Percentiles rank a stretch among this genome's conserved stretches.
Conservation (phyloP, 2,329 filamentous ascomycete species). For the Alternaria sp. region DNA sequence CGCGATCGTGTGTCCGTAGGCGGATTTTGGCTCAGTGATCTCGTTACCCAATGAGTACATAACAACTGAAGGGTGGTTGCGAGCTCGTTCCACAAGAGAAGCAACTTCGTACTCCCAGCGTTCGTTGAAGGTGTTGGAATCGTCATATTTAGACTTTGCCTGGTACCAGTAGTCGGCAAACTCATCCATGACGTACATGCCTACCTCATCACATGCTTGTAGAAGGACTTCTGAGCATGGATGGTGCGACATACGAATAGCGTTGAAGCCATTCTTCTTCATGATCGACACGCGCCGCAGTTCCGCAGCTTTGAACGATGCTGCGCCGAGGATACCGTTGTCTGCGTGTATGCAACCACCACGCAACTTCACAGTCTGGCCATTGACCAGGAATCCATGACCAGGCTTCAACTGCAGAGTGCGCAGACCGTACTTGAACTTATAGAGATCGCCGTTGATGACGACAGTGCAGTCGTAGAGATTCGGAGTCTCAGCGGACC, state of each 20-base stretch:
- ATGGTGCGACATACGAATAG: neutral
- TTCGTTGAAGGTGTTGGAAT: neutral
- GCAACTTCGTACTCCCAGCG: neutral
- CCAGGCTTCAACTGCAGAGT: neutral
- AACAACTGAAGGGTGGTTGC: neutral
- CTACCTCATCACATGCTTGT: neutral
- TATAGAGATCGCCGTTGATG: neutral
- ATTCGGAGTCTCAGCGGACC: neutral
- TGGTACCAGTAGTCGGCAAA: neutral
- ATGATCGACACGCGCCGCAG: neutral
- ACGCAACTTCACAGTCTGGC: neutral
- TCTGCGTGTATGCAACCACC: neutral
- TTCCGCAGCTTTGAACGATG: neutral
- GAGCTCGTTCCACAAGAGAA: neutral
- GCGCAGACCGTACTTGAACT: neutral
- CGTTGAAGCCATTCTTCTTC: neutral
- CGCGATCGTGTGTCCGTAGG: neutral
- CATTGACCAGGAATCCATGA: neutral
- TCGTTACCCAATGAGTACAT: neutral
- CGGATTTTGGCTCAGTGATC: neutral
- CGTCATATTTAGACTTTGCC: neutral
- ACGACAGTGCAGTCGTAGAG: neutral
- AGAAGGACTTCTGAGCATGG: neutral
- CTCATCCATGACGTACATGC: neutral
- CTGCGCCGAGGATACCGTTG: neutral